A percentile compares a stretch with the other conserved stretches of the same genome.
These are phyloP conservation scores for Neurospora sp. DNA, from an alignment of 495 filamentous ascomycete genomes.

Conservation along the genomic window DNA sequence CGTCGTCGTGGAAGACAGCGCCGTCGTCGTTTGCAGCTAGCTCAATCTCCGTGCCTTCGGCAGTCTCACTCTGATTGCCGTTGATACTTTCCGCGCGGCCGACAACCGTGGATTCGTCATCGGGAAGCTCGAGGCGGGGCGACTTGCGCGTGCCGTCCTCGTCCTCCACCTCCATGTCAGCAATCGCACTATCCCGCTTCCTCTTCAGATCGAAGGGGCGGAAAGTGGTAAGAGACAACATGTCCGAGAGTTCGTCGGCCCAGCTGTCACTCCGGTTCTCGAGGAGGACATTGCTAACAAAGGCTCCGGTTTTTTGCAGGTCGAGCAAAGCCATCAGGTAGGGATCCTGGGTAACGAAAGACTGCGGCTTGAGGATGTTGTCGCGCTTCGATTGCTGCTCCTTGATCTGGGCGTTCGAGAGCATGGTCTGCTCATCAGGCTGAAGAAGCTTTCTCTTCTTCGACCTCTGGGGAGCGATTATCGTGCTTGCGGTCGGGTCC, in stretches of 20 bases:
- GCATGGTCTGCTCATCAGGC: constrained; percentile 54
- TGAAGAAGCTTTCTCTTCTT: constrained; percentile 71
- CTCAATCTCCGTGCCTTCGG: constrained; percentile 48
- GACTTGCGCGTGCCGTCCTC: constrained; percentile 48
- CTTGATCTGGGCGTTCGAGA: constrained; percentile 52
- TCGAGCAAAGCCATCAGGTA: constrained; percentile 78
- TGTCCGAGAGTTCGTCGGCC: constrained; percentile 83
- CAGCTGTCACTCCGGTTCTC: constrained; percentile 66
- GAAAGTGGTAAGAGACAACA: constrained; percentile 74
- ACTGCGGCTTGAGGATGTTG: constrained; percentile 66
- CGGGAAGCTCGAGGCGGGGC: constrained; percentile 59
- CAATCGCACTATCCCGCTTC: constrained; percentile 83
- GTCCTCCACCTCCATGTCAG: constrained; percentile 60
- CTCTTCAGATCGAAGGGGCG: constrained; percentile 77
- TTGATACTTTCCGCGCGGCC: constrained; percentile 38
- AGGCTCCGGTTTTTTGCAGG: constrained; percentile 78
- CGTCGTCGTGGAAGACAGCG: constrained; percentile 28
- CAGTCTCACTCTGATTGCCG: constrained; percentile 37
- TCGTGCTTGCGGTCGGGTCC: constrained; percentile 28
- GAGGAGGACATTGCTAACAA: constrained; percentile 70
- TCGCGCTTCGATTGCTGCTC: constrained; percentile 69
- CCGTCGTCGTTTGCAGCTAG: constrained; percentile 53
- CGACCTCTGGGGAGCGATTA: constrained; percentile 50
- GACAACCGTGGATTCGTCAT: constrained; percentile 44
- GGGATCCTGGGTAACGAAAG: constrained; percentile 77